A percentile compares a stretch with the other conserved stretches of the same genome.
phyloP scores from a whole-genome alignment of 352 stramenopile species.

The Globisporangium apiculatum region DNA sequence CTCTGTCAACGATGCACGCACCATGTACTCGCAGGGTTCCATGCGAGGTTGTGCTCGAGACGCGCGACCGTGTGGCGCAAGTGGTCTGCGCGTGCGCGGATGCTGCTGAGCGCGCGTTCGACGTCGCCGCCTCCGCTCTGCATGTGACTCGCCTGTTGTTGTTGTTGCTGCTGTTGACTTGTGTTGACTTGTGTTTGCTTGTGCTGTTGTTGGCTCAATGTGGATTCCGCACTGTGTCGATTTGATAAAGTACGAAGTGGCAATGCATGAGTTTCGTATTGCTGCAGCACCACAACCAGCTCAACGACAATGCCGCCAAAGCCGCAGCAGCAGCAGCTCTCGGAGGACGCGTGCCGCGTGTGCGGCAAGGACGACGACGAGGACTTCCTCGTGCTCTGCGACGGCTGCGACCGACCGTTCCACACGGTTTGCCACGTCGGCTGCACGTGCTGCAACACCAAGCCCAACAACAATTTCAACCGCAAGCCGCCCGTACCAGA shows the following conservation, averaged over 20 bases:
- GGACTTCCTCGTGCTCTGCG: conserved; percentile 72
- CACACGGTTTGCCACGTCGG: conserved; percentile 68
- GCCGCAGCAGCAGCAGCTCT: conserved; percentile 22
- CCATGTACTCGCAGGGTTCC: conserved; percentile 77
- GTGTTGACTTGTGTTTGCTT: neutral
- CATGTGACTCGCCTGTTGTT: conserved; percentile 15
- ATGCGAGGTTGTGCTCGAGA: conserved; percentile 73
- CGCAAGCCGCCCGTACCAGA: conserved; percentile 69
- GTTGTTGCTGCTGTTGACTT: neutral
- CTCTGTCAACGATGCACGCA: conserved; percentile 9
- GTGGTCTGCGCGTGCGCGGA: conserved; percentile 73
- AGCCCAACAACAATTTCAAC: conserved; percentile 72
- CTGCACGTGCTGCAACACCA: conserved; percentile 71
- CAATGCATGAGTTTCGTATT: too few relatives aligned
- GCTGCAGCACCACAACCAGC: too few relatives aligned
- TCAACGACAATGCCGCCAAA: conserved; percentile 6
- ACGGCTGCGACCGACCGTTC: conserved; percentile 71
- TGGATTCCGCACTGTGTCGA: too few relatives aligned
- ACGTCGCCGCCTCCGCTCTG: conserved; percentile 47
- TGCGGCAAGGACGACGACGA: conserved; percentile 71
- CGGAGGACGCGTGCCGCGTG: conserved; percentile 72
- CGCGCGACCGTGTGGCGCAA: conserved; percentile 68
- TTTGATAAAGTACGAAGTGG: neutral
- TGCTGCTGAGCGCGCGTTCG: conserved; percentile 71
- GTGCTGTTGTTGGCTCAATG: neutral